Conservation (phyloP, 2,329 filamentous ascomycete species). For the Dothidotthia symphoricarpi region DNA sequence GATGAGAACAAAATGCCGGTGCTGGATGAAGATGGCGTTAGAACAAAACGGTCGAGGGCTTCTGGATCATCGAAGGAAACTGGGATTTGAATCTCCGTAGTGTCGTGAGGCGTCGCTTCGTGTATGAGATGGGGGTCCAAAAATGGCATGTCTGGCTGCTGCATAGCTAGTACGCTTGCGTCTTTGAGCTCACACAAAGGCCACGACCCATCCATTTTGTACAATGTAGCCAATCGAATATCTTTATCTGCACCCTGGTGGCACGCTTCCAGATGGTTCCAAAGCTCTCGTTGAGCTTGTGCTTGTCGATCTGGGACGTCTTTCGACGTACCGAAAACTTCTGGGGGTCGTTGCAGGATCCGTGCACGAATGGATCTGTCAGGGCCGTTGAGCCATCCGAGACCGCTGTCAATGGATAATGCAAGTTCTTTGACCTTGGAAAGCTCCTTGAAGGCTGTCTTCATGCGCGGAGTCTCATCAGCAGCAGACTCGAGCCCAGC, state of each 20-base stretch:
- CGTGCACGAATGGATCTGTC: constrained; percentile 54
- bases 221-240: constrained; percentile 30
- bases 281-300: constrained; percentile 39
- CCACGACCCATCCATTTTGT: constrained; percentile 22
- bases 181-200: constrained; percentile 16
- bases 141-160: constrained; percentile 31
- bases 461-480: constrained; percentile 63
- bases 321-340: constrained; percentile 49
- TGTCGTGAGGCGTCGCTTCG: constrained; percentile 26
- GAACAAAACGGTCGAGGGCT: constrained; percentile 19
- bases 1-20: constrained; percentile 40
- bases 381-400: constrained; percentile 65
- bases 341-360: constrained; percentile 45
- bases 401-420: constrained; percentile 64
- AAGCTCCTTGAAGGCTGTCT: constrained; percentile 58
- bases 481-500: constrained; percentile 62
- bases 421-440: constrained; percentile 61
- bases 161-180: constrained; percentile 7
- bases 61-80: constrained; percentile 23
- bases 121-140: constrained; percentile 29
- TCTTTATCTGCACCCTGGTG: constrained; percentile 22
- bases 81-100: constrained; percentile 16
- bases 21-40: constrained; percentile 10
- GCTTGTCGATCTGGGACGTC: constrained; percentile 39
- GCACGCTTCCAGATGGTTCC: constrained; percentile 31